Evolutionary conservation across 352 stramenopile genomes (phyloP).

Genomic region (Thalassiosira hispida): DNA sequence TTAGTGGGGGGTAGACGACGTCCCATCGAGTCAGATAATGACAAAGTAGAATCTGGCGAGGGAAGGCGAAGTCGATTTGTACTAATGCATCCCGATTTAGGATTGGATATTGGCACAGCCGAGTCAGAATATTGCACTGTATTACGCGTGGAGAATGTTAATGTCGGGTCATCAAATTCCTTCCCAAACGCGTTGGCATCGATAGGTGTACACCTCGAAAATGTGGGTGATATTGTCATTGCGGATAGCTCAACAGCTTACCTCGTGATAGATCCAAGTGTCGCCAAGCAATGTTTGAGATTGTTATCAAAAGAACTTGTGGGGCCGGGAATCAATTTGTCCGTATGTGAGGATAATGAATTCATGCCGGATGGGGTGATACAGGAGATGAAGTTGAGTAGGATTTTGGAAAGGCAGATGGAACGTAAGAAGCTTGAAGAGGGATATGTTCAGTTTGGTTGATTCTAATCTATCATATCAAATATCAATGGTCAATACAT

Average conservation of each 20-base stretch:
- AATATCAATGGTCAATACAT: too few species aligned
- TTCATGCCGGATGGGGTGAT: constrained; percentile 50
- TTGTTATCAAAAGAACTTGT: constrained; percentile 54
- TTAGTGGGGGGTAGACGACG: constrained; percentile 38
- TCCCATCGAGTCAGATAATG: neutral
- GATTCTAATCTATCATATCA: too few species aligned
- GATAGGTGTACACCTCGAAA: constrained; percentile 46
- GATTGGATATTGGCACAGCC: constrained; percentile 41
- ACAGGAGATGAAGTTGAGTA: constrained; percentile 55
- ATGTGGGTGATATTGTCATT: constrained; percentile 51
- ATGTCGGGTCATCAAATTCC: constrained; percentile 39
- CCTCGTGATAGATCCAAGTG: constrained; percentile 43
- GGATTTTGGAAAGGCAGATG: constrained; percentile 44
- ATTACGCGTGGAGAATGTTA: constrained; percentile 44
- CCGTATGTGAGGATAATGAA: constrained; percentile 37
- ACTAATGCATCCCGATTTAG: constrained; percentile 48
- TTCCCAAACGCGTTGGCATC: constrained; percentile 43
- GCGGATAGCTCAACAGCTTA: constrained; percentile 38
- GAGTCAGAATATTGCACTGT: constrained; percentile 47
- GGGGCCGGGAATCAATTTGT: constrained; percentile 35
- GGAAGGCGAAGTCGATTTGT: constrained; percentile 48
- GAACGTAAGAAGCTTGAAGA: constrained; percentile 41
- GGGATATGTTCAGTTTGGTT: constrained; percentile 46
- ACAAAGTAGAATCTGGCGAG: constrained; percentile 17
- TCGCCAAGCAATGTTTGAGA: constrained; percentile 36